phyloP scores from a whole-genome alignment of 2,329 filamentous ascomycete genomes.

The Plectosphaerella sp. region DNA sequence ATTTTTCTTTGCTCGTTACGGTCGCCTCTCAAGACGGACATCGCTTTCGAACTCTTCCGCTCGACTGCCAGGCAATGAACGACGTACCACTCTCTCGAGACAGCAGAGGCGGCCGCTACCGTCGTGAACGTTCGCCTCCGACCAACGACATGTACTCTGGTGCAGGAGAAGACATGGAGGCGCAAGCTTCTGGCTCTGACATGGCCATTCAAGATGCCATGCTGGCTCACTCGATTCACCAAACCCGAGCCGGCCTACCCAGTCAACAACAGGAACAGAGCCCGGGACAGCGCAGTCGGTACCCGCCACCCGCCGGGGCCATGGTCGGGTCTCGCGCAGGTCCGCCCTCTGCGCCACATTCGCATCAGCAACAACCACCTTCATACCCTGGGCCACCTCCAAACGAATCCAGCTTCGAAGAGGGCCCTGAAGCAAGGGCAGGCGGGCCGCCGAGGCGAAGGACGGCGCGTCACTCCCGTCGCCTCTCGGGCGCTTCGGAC shows the following conservation, averaged over 20 bases:
- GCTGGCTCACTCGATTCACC: constrained; percentile 8
- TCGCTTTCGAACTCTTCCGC: neutral
- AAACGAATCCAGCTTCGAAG: no score
- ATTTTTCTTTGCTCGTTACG: neutral
- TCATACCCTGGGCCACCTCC: constrained; percentile 4
- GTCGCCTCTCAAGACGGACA: neutral
- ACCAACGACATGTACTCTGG: neutral
- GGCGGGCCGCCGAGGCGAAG: constrained; percentile 1
- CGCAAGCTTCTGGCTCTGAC: neutral
- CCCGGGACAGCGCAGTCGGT: constrained; percentile 6
- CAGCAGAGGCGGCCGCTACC: neutral
- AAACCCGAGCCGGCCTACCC: constrained; percentile 8
- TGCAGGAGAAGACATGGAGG: neutral
- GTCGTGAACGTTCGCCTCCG: neutral
- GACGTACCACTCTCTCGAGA: neutral
- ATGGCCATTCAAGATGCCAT: constrained; percentile 9
- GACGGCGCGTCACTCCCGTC: constrained; percentile 10
- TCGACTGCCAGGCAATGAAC: neutral
- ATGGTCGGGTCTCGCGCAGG: constrained; percentile 4
- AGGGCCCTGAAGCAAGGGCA: no score
- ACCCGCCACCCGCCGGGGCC: constrained; percentile 1
- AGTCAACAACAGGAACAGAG: constrained; percentile 2
- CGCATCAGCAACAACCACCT: constrained; percentile 7
- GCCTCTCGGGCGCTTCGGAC: constrained; percentile 5
- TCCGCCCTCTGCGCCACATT: constrained; percentile 5